Conservation (phyloP, 176 grass and related monocot species). For the Triticum urartu region DNA sequence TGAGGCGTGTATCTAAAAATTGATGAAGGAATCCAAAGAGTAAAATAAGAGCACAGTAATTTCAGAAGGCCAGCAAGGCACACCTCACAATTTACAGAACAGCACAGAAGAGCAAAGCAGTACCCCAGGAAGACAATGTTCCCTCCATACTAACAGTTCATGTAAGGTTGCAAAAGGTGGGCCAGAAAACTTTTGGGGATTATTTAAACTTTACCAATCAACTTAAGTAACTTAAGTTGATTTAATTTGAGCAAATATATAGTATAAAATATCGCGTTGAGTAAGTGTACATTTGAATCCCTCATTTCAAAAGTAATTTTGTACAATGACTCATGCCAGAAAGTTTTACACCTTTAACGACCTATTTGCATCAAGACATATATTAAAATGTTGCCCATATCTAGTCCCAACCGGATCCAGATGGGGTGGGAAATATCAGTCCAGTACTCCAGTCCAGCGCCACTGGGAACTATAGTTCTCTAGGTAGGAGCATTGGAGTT, state of each 20-base stretch:
- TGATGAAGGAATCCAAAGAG: background rate
- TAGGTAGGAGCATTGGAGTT: background rate
- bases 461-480: constrained; percentile 10
- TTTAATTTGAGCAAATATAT: too few species aligned
- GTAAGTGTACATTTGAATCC: background rate
- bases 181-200: background rate
- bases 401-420: background rate
- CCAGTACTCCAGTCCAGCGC: background rate
- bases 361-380: background rate
- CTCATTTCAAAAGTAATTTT: background rate
- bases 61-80: background rate
- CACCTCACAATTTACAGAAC: background rate
- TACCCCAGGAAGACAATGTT: background rate
- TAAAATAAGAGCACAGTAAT: background rate
- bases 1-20: background rate
- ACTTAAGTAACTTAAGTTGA: too few species aligned
- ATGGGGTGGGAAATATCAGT: background rate
- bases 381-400: background rate
- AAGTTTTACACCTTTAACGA: background rate
- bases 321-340: background rate
- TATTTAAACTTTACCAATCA: background rate
- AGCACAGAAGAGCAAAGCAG: background rate
- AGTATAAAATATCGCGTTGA: background rate
- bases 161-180: background rate
- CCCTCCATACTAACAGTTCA: background rate